A percentile compares a stretch with the other conserved stretches of the same genome.
Conservation (phyloP, 1,284 basidiomycete genomes). For the Mycena citricolor region DNA sequence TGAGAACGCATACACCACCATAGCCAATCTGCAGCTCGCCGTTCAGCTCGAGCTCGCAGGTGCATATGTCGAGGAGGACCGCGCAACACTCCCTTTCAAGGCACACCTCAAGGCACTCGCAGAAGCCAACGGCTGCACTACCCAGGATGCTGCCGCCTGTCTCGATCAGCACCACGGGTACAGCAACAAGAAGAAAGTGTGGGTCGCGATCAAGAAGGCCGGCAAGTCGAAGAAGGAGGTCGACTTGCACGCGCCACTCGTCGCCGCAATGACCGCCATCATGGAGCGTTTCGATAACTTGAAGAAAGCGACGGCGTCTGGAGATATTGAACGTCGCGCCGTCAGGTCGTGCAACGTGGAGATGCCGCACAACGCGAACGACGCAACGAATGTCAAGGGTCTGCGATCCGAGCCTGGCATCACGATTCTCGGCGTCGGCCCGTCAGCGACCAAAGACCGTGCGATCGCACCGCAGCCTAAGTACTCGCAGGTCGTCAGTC, state of each 20-base stretch:
- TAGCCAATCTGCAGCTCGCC: neutral
- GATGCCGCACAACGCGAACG: neutral
- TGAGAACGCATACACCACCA: neutral
- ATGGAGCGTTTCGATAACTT: neutral
- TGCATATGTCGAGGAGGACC: slow-evolving; percentile 1
- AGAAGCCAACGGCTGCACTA: no score
- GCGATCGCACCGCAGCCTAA: neutral
- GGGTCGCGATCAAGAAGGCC: no score
- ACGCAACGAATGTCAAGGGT: neutral
- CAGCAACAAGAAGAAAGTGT: no score
- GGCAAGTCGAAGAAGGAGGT: neutral
- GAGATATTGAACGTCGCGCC: slow-evolving; percentile 4
- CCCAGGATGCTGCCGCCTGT: no score
- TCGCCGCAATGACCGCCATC: neutral
- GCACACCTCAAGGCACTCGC: neutral
- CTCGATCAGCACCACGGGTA: no score
- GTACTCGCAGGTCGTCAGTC: neutral
- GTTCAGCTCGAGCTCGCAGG: neutral
- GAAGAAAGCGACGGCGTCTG: neutral
- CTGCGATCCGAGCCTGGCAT: slow-evolving; percentile 8
- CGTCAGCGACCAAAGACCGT: neutral
- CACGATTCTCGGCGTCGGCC: neutral
- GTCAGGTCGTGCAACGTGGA: neutral
- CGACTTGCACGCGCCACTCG: neutral
- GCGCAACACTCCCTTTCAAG: neutral